Base-by-base conservation (phyloP, 441 rosid genomes). In the Biscutella laevigata region DNA sequence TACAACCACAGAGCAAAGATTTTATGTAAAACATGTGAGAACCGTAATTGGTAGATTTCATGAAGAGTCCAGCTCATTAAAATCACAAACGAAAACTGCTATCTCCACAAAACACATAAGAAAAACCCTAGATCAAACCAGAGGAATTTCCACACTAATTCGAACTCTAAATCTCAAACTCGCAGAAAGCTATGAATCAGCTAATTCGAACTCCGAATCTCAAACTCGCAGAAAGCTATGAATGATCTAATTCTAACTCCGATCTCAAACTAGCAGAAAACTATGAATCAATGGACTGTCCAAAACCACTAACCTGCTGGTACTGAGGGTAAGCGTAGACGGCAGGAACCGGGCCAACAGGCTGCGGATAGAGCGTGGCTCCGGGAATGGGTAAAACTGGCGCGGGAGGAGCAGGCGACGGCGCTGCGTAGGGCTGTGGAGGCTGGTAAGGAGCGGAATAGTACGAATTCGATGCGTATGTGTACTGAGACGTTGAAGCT, bases 251-350 rank as follows among this genome's bases (percentile, higher is more conserved):
- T n/a, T n/a, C n/a, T n/a, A n/a, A n/a, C n/a, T n/a, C n/a, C n/a
- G n/a, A n/a, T n/a, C n/a, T n/a, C n/a, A n/a, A n/a, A n/a, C n/a
- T n/a, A n/a, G 25, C 22, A 29, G 11, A 54, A 28, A 3, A 16
- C 14, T 48, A 44, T 6, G 19, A 52, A 61, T 60, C 47, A 57
- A 43, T 17, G 2, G 3, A 45, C 7, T 13, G 7, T 3, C 14
- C 8, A 61, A 41, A 4, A 4, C 17, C 6, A 32, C 51, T 34
- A 13, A 82, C 96, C 94, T 91, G 89, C 39, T 84, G 94, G 69
- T 68, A 90, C 68, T 90, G 96, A 32, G 98, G 97, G 35, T 78
- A 68, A 13, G 92, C 27, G 60, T 87, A 87, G 4, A 76, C 82
- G 32, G 80, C 77, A 36, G 84, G 44, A 40, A 67, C 58, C 2